phyloP scores from a whole-genome alignment of 2,329 filamentous ascomycete species.

The Beauveria brongniartii region DNA sequence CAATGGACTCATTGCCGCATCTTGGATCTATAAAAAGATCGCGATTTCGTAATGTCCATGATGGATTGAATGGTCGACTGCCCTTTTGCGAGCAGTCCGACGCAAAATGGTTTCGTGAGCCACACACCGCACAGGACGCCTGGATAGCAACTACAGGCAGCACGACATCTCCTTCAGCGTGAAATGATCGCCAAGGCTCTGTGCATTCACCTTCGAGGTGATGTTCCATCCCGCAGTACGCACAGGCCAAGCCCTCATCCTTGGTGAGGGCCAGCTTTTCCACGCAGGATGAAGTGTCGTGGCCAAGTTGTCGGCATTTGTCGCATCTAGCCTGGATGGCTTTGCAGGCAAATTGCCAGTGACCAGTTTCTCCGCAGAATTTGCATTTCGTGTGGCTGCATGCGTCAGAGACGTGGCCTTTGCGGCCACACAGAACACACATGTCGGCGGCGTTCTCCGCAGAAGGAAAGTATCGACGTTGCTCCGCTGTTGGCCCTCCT shows the following conservation, averaged over 20 bases:
- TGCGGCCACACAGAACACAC: conserved; percentile 44
- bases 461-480: conserved; percentile 44
- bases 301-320: conserved; percentile 57
- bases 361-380: conserved; percentile 37
- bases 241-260: conserved; percentile 50
- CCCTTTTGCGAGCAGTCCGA: conserved; percentile 39
- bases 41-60: conserved; percentile 45
- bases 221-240: conserved; percentile 45
- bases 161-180: conserved; percentile 29
- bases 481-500: conserved; percentile 15
- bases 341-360: conserved; percentile 45
- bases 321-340: conserved; percentile 37
- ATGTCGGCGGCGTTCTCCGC: conserved; percentile 32
- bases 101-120: conserved; percentile 45
- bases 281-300: conserved; percentile 40
- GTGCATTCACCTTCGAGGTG: conserved; percentile 56
- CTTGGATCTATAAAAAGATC: conserved; percentile 40
- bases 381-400: conserved; percentile 42
- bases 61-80: conserved; percentile 27
- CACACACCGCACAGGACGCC: conserved; percentile 49
- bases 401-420: conserved; percentile 34
- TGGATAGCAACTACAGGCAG: conserved; percentile 43
- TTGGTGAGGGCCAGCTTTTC: conserved; percentile 47
- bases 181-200: conserved; percentile 51
- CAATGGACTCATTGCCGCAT: conserved; percentile 32